Base-by-base conservation (phyloP, 202 grass and related monocot species). In the Hordeum pubiflorum region DNA sequence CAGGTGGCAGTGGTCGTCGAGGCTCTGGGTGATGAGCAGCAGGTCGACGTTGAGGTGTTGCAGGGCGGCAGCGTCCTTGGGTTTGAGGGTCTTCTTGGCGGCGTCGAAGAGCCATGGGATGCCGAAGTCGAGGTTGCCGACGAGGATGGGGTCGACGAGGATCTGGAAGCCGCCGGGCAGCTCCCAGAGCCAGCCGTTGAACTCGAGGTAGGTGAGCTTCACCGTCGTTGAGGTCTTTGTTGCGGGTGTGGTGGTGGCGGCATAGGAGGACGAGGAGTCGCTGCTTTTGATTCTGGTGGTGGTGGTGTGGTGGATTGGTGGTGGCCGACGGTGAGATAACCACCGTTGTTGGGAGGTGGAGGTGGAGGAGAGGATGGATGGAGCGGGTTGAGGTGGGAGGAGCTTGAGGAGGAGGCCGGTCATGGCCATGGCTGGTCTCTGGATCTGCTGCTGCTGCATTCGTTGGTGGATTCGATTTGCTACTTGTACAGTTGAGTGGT, bases 11-110 rank as follows among this genome's bases (percentile, higher is more conserved):
- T 94, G 94, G 81, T 97, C 94, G 72, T 97, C 94, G 38, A 97
- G 91, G 81, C 94, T 94, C 88, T 97, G 89, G 14, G 94, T 97
- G 67, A 97, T 97, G 71, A 97, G 88, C 79, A 97, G 84, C 64
- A 89, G 89, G 75, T 97, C 91, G 4, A 91, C 50, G 56, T 69
- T 62, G 22, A 72, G 31, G 31, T 32, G 31, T 32, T 32, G 31
- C 31, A 32, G 31, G 31, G 31, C 31, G 31, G 3, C 31, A 4
- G 31, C 31, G 31, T 32, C 31, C 31, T 32, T 32, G 31, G 31
- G 31, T 3, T n/a, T 41, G 44, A 94, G 82, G n/a, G 69, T 34
- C 56, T 81, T 97, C 91, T 94, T 94, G 29, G 90, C 90, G 22
- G 88, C 94, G 78, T 97, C 84, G 68, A 89, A 97, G 11, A 94